Evolutionary conservation across 1,284 basidiomycete species (phyloP).

Genomic region (Leccinum pallidistipes): DNA sequence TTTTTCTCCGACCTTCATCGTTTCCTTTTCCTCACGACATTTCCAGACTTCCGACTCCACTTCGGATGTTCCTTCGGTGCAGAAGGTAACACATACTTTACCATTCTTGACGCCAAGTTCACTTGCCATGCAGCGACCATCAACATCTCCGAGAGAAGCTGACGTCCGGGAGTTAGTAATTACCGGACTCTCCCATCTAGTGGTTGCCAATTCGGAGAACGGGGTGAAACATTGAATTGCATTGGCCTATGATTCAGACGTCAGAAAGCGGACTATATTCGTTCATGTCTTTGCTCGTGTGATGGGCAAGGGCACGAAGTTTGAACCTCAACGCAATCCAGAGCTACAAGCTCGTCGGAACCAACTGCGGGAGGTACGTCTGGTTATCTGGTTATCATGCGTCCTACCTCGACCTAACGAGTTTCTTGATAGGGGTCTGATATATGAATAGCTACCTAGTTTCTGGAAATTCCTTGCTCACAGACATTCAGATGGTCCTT

Average conservation of each 20-base stretch:
- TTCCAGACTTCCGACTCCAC: constrained; percentile 48
- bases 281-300: constrained; percentile 88
- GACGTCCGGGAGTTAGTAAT: constrained; percentile 73
- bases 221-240: constrained; percentile 88
- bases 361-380: constrained; percentile 67
- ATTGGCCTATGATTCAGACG: constrained; percentile 77
- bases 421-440: constrained; percentile 56
- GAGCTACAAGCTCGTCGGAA: constrained; percentile 53
- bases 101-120: neutral
- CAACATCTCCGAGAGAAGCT: constrained; percentile 51
- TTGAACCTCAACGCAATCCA: constrained; percentile 59
- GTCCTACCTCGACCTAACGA: constrained; percentile 3
- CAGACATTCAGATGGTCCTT: constrained; percentile 59
- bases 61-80: constrained; percentile 53
- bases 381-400: neutral
- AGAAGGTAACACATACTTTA: constrained; percentile 41
- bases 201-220: constrained; percentile 84
- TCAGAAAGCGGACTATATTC: constrained; percentile 77
- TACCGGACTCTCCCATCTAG: constrained; percentile 76
- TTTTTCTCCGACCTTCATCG: neutral
- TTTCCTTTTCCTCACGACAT: constrained; percentile 9
- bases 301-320: constrained; percentile 76
- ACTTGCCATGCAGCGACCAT: constrained; percentile 41
- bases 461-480: constrained; percentile 9
- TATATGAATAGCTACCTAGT: constrained; percentile 38